Evolutionary conservation across 1,139 yeast species (phyloP).

Genomic region (Yamadazyma aaseri): DNA sequence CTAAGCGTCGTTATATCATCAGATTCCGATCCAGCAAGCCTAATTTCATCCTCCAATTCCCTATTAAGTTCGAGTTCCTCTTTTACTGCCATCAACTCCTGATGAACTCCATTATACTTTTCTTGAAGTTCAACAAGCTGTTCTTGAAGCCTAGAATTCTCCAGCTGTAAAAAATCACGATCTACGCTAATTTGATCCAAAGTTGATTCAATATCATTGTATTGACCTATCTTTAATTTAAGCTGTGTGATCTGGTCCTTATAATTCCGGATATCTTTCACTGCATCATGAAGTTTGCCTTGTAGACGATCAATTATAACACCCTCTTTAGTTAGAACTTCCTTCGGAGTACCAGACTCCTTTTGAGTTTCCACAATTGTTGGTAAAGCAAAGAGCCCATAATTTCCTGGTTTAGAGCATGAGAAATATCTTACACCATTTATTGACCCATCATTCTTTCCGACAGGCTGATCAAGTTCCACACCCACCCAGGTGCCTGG

Average conservation of each 20-base stretch:
- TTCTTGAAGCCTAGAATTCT: constrained; percentile 33
- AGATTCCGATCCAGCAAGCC: constrained; percentile 12
- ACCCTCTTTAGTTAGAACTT: constrained; percentile 1
- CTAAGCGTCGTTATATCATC: constrained; percentile 22
- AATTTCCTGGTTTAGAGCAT: constrained; percentile 36
- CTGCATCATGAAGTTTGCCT: constrained; percentile 29
- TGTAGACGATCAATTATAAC: constrained; percentile 46
- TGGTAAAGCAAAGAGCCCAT: constrained; percentile 62
- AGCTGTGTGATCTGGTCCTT: constrained; percentile 20
- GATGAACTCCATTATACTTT: constrained; percentile 36
- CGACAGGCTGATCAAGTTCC: constrained; percentile 59
- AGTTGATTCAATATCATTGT: constrained; percentile 28
- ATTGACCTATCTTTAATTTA: constrained; percentile 15
- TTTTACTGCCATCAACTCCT: constrained; percentile 40
- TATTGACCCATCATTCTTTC: constrained; percentile 80
- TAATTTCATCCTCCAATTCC: constrained; percentile 39
- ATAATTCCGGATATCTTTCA: constrained; percentile 27
- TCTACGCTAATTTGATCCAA: constrained; percentile 57
- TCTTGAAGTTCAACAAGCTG: constrained; percentile 28
- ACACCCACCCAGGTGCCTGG: constrained; percentile 79
- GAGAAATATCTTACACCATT: constrained; percentile 63
- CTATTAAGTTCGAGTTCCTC: constrained; percentile 48
- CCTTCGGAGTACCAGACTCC: neutral
- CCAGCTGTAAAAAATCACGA: constrained; percentile 48
- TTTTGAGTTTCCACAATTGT: constrained; percentile 13